phyloP scores from a whole-genome alignment of 2,329 filamentous ascomycete species.

The Aspergillus brasiliensis region DNA sequence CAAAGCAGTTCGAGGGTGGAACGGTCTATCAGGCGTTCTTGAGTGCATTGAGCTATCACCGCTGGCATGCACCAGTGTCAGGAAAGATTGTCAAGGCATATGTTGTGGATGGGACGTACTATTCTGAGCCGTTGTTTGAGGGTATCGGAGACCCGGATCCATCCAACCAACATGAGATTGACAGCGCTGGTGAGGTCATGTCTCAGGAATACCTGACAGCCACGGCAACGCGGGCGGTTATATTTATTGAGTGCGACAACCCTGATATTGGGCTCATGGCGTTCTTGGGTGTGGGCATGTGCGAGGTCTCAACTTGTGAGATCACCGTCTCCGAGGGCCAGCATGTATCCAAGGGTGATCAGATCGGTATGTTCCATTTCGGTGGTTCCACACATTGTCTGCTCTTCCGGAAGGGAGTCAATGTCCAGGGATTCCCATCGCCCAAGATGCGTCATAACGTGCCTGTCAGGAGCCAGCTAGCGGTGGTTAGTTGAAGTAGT shows the following conservation, averaged over 20 bases:
- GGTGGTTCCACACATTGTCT: conserved; percentile 73
- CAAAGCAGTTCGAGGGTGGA: conserved; percentile 60
- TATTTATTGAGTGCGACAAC: conserved; percentile 72
- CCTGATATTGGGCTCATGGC: conserved; percentile 67
- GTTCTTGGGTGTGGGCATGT: conserved; percentile 74
- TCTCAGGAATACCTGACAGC: conserved; percentile 68
- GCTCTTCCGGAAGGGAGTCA: conserved; percentile 54
- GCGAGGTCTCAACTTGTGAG: conserved; percentile 73
- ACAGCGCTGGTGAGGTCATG: conserved; percentile 28
- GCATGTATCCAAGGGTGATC: conserved; percentile 67
- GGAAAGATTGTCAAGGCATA: conserved; percentile 62
- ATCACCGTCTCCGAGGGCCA: conserved; percentile 69
- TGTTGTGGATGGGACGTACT: conserved; percentile 67
- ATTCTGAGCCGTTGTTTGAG: conserved; percentile 61
- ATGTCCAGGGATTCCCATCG: conserved; percentile 32
- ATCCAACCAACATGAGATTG: conserved; percentile 25
- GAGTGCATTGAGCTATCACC: conserved; percentile 67
- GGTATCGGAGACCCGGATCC: conserved; percentile 41
- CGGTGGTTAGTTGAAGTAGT: conserved; percentile 10
- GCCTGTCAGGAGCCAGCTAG: conserved; percentile 30
- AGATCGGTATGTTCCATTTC: conserved; percentile 79
- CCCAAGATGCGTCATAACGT: conserved; percentile 28
- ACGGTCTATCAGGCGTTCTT: conserved; percentile 73
- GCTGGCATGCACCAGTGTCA: conserved; percentile 70
- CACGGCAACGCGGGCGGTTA: conserved; percentile 68